Base-by-base conservation (phyloP, 2,329 filamentous ascomycete species). In the Chaetothyriales sp. region DNA sequence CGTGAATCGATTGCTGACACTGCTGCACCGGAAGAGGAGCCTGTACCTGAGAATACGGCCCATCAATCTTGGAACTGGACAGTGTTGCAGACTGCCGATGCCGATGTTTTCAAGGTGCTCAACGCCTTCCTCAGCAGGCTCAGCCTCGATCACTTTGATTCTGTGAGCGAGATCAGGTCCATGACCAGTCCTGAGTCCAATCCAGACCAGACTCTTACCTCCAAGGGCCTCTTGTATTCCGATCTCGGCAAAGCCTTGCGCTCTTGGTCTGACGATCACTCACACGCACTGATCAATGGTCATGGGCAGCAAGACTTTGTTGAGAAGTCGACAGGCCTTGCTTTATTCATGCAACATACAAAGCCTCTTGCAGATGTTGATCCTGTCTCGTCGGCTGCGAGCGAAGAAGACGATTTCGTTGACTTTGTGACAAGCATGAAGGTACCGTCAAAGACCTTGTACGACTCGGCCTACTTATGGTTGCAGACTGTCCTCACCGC, bases 341-440 rank as follows among this genome's bases (percentile, higher is more conserved):
- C 73, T 49, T 70, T 76, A 4, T 79, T 79, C 52, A 65, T 78
- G n/a, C 75, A 77, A 43, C 73, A 78, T 58, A 73, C 75, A 2
- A 75, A 72, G 49, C 68, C 71, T 51, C 62, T 65, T 43, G 63
- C 60, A 26, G 68, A 68, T 36, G 71, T 70, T 51, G 58, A 64
- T 1, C 63, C 64, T 22, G 57, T 61, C 5, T 69, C 68, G 22
- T 64, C 68, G 22, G 52, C 63, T n/a, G 60, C 75, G 18, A 60
- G 62, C 18, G 67, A 66, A 42, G 62, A 65, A n/a, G 60, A 64
- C 19, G 61, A 64, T 18, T 49, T 73, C 9, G 59, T 63, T 19
- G 43, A 51, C 1, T 73, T 80, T 52, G 60, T 73, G 1, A 60
- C 66, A 6, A 54, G 49, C 3, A 60, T 77, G 51, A 80, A 79